phyloP scores from a whole-genome alignment of 371 early-diverging fungal species.

The Cokeromyces recurvatus region DNA sequence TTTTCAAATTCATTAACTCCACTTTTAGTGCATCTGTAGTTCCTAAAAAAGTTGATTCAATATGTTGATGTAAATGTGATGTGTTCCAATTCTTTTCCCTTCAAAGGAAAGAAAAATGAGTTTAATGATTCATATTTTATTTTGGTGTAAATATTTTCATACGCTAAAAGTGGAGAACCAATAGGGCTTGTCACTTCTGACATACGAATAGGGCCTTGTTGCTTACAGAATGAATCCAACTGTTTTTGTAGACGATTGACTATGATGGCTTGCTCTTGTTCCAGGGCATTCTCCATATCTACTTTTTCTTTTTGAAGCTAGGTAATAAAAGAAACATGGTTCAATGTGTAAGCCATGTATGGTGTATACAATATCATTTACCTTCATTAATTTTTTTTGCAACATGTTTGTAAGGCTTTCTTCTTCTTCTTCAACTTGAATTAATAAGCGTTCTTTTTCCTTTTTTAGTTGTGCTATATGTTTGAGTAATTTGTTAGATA shows the following conservation, averaged over 20 bases:
- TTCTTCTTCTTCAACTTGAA: constrained; percentile 71
- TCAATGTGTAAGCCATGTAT: neutral
- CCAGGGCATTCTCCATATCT: constrained; percentile 75
- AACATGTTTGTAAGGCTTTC: constrained; percentile 73
- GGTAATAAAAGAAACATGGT: no score
- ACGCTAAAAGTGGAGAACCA: no score
- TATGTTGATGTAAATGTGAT: no score
- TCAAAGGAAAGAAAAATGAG: no score
- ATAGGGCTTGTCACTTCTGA: no score
- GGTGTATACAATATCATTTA: neutral
- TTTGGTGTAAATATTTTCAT: no score
- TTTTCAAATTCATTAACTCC: no score
- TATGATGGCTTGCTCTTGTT: constrained; percentile 81
- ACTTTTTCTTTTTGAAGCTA: constrained; percentile 73
- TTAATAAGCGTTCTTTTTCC: constrained; percentile 61
- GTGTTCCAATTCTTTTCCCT: no score
- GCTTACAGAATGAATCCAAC: constrained; percentile 36
- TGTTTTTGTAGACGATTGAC: constrained; percentile 70
- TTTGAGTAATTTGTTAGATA: constrained; percentile 61
- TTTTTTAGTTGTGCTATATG: constrained; percentile 66
- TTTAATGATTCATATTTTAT: no score
- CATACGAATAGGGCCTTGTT: no score
- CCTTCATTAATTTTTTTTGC: constrained; percentile 64
- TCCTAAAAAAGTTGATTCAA: no score
- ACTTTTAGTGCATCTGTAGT: no score